A percentile compares a stretch with the other conserved stretches of the same genome.
Conservation (phyloP, 129 eudicot species). For the Centrapalus pauciflorus region DNA sequence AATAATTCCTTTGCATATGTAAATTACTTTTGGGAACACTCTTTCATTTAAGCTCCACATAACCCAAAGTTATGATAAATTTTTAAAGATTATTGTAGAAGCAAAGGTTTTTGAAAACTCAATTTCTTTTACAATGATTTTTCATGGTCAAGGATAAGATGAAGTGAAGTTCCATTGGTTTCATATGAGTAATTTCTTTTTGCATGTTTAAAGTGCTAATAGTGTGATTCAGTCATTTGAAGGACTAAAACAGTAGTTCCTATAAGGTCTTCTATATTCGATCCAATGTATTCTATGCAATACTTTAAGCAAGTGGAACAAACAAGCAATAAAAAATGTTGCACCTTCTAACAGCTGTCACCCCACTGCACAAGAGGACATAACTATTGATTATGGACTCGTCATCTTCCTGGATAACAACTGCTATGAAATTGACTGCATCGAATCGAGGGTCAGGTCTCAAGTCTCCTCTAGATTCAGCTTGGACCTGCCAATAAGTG, state of each 20-base stretch:
- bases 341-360: constrained; percentile 40
- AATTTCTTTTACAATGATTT: background rate
- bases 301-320: background rate
- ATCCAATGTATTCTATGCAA: constrained; percentile 3
- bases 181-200: background rate
- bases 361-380: constrained; percentile 54
- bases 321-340: constrained; percentile 1
- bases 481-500: constrained; percentile 52
- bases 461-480: constrained; percentile 91
- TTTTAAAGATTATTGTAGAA: background rate
- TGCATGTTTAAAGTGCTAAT: background rate
- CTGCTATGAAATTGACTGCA: constrained; percentile 60
- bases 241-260: background rate
- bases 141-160: constrained; percentile 8
- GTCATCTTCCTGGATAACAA: constrained; percentile 71
- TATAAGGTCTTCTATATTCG: background rate
- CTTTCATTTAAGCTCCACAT: too few species aligned
- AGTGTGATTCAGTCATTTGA: constrained; percentile 3
- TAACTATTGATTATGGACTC: constrained; percentile 32
- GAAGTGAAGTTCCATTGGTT: constrained; percentile 2
- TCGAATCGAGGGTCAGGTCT: constrained; percentile 84
- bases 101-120: background rate
- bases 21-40: too few species aligned
- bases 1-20: too few species aligned
- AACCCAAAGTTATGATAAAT: too few species aligned